phyloP scores from a whole-genome alignment of 2,329 filamentous ascomycete genomes.

The Cadophora malorum region DNA sequence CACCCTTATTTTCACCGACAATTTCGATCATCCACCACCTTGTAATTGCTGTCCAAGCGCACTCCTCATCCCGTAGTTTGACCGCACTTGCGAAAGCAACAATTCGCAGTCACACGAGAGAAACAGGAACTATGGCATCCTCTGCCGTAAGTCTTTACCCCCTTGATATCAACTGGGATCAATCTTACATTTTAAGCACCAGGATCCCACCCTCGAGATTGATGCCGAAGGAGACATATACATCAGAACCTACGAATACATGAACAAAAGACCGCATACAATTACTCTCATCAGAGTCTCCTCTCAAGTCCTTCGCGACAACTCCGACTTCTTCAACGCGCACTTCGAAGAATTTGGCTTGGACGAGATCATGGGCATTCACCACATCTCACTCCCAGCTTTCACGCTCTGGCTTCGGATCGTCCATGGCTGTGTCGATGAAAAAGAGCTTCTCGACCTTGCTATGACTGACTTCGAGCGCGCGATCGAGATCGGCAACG shows the following conservation, averaged over 20 bases:
- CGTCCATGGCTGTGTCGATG: neutral
- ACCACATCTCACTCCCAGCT: neutral
- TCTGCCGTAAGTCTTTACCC: neutral
- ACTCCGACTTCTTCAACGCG: neutral
- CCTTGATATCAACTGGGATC: neutral
- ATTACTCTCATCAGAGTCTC: neutral
- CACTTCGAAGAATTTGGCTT: neutral
- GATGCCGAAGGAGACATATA: neutral
- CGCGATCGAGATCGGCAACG: neutral
- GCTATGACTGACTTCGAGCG: neutral
- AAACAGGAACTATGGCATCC: neutral
- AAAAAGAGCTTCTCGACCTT: neutral
- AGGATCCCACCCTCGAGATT: neutral
- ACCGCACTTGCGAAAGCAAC: too few relatives aligned
- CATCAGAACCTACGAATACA: neutral
- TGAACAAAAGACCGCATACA: neutral
- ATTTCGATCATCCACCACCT: too few relatives aligned
- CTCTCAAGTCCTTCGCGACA: neutral
- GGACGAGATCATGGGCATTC: neutral
- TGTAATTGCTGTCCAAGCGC: too few relatives aligned
- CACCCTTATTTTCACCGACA: too few relatives aligned
- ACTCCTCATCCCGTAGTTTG: too few relatives aligned
- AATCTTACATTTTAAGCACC: neutral
- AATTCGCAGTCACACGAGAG: neutral
- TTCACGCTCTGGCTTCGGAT: constrained; percentile 9